Base-by-base conservation (phyloP, 768 basidiomycete genomes). In the Leccinum broughii region DNA sequence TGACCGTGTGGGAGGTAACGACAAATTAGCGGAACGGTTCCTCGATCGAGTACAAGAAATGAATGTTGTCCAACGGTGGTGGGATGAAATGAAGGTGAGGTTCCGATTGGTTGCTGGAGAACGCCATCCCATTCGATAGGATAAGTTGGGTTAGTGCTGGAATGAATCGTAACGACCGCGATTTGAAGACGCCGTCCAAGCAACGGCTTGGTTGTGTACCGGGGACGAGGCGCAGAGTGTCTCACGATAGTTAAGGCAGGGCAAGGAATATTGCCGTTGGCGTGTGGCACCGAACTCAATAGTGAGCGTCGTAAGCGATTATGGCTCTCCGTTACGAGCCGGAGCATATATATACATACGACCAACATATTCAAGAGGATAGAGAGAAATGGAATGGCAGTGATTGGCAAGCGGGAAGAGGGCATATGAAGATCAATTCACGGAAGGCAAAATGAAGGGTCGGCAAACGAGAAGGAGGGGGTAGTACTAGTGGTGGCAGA, bases 211-310 rank as follows among this genome's bases (percentile, higher is more conserved):
- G 37, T 20, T 22, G 9, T 37, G 24, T 17, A 54, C 11, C 8
- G 49, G 22, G 26, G 30, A 34, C 20, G 51, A 55, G 61, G 61
- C 54, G 54, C 10, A 37, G 8, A 5, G 48, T 14, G 41, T 64
- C 50, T 46, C 63, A 53, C 63, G 63, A 41, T 34, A 34, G 49
- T 24, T 51, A 44, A 46, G 32, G 46, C 34, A 61, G 55, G 44
- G 57, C 37, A 32, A 28, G n/a, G 44, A 2, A 46, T 46, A 22
- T 22, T 60, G 50, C 49, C 62, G 49, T 59, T 64, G 58, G 62
- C 53, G 32, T 59, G 63, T 64, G 63, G 63, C 63, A 44, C 6
- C 26, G 22, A 46, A 22, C 9, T 10, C 9, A 49, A 30, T 30
- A 48, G 35, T 39, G 41, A 49, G 48, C 24, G 7, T 14, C 13